Conservation (phyloP, 2,329 filamentous ascomycete genomes). For the Calcarisporium arbuscula region DNA sequence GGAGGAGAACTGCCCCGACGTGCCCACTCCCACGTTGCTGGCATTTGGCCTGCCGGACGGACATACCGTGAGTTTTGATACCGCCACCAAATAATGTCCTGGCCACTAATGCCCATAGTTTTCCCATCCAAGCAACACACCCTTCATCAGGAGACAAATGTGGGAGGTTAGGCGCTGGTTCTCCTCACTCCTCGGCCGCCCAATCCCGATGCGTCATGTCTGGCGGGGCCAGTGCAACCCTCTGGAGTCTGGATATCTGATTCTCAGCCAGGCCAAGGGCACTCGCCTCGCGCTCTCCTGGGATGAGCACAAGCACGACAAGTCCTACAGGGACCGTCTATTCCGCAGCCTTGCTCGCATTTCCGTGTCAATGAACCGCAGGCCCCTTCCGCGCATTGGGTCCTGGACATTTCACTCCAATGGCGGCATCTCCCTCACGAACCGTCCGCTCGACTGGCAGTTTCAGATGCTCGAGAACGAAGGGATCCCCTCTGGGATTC, state of each 20-base stretch:
- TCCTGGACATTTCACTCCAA: constrained; percentile 22
- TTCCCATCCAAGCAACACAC: neutral
- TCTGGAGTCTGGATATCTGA: neutral
- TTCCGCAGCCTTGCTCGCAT: constrained; percentile 19
- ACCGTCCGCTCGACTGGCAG: constrained; percentile 25
- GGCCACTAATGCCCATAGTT: neutral
- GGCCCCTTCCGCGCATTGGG: constrained; percentile 24
- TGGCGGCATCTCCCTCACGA: constrained; percentile 21
- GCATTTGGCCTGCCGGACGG: constrained; percentile 12
- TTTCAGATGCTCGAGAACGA: constrained; percentile 28
- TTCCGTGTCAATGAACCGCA: constrained; percentile 15
- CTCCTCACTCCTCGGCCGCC: neutral
- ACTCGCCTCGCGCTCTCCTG: constrained; percentile 5
- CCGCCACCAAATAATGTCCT: too few relatives aligned
- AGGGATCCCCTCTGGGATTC: constrained; percentile 24
- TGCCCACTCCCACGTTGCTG: constrained; percentile 25
- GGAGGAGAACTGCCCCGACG: constrained; percentile 25
- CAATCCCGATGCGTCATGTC: neutral
- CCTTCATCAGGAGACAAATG: neutral
- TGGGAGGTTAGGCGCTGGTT: neutral
- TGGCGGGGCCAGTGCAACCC: neutral
- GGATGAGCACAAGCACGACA: constrained; percentile 10
- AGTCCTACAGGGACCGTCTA: constrained; percentile 12
- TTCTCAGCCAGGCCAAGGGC: constrained; percentile 4
- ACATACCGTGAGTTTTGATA: constrained; percentile 3